Conservation (phyloP, 495 filamentous ascomycete genomes). For the Barbatosphaeria neglecta region DNA sequence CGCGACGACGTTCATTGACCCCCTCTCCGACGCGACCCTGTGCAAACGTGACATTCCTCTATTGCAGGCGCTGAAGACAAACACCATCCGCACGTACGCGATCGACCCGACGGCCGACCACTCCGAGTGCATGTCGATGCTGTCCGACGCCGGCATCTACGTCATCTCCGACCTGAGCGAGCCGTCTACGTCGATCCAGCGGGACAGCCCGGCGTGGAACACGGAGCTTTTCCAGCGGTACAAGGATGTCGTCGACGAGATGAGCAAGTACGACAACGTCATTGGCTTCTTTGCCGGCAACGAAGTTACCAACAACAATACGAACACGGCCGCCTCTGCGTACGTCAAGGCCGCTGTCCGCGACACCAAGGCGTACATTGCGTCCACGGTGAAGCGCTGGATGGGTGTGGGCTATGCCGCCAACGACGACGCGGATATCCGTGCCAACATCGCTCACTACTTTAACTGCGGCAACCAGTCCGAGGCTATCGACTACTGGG, state of each 20-base stretch:
- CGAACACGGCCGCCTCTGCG: conserved; percentile 75
- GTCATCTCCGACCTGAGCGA: conserved; percentile 80
- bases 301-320: conserved; percentile 77
- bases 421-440: conserved; percentile 76
- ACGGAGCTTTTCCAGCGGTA: conserved; percentile 66
- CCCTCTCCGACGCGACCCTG: conserved; percentile 54
- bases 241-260: conserved; percentile 67
- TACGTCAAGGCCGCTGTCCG: conserved; percentile 95
- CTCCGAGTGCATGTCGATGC: conserved; percentile 68
- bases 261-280: conserved; percentile 71
- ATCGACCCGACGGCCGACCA: conserved; percentile 74
- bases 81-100: conserved; percentile 88
- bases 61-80: conserved; percentile 65
- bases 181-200: conserved; percentile 72
- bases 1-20: conserved; percentile 39
- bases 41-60: conserved; percentile 80
- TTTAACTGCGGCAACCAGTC: conserved; percentile 71
- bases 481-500: conserved; percentile 83
- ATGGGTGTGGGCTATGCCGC: conserved; percentile 93
- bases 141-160: conserved; percentile 85
- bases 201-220: conserved; percentile 65
- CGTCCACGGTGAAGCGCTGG: conserved; percentile 56
- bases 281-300: conserved; percentile 97
- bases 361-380: conserved; percentile 90
- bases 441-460: conserved; percentile 68